These are phyloP conservation scores for Tubosaeta sp. DNA, from an alignment of 768 basidiomycete genomes.

Conservation along the genomic window DNA sequence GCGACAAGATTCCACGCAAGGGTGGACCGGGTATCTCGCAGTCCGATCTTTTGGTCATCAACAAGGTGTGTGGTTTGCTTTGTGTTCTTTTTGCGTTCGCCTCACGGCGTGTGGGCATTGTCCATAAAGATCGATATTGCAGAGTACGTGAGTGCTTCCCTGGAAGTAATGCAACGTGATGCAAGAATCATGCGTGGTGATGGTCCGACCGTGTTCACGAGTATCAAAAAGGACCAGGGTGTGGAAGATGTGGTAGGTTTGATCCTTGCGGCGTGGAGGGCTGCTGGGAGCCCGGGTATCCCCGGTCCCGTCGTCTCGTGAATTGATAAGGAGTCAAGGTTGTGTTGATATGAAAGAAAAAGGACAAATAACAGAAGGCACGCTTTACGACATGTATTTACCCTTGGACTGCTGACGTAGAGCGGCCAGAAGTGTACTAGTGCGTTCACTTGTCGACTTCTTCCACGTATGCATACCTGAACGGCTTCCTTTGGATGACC, in stretches of 20 bases:
- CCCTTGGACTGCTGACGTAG: conserved; percentile 1
- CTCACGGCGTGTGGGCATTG: neutral
- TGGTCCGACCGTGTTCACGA: conserved; percentile 90
- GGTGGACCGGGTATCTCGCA: conserved; percentile 97
- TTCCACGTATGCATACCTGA: conserved; percentile 2
- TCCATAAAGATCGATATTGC: conserved; percentile 81
- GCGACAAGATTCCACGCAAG: conserved; percentile 98
- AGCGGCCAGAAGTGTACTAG: conserved; percentile 6
- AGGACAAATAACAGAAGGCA: neutral
- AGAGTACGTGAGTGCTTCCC: conserved; percentile 85
- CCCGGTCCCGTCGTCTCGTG: conserved; percentile 34
- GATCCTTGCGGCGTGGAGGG: conserved; percentile 85
- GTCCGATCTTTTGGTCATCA: conserved; percentile 90
- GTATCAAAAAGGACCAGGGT: conserved; percentile 72
- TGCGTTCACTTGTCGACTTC: conserved; percentile 1
- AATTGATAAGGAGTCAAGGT: conserved; percentile 9
- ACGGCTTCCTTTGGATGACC: neutral
- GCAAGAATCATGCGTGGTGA: conserved; percentile 90
- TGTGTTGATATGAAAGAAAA: neutral
- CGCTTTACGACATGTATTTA: conserved; percentile 5
- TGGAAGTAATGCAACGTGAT: conserved; percentile 93
- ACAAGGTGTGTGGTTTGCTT: conserved; percentile 59
- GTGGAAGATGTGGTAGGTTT: conserved; percentile 80
- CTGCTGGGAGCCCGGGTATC: conserved; percentile 70
- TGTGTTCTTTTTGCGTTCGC: neutral